Conservation (phyloP, 371 early-diverging fungal species). For the Choanephora cucurbitarum region DNA sequence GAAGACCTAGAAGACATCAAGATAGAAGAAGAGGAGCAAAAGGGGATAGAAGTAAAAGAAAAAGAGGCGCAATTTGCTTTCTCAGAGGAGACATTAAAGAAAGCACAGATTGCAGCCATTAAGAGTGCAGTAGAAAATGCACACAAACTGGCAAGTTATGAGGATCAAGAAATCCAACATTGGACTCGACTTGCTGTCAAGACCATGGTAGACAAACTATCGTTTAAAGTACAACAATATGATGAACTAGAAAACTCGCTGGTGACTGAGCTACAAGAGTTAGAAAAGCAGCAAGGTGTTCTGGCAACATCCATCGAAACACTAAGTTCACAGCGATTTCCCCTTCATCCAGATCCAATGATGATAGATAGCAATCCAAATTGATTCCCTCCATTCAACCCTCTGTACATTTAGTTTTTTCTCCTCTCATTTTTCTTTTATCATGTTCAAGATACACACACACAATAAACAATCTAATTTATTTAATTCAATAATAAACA, state of each 20-base stretch:
- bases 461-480: too few relatives aligned
- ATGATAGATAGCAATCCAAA: neutral
- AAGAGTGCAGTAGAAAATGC: slow-evolving; percentile 66
- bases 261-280: slow-evolving; percentile 79
- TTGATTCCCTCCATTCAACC: too few relatives aligned
- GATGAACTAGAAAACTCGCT: slow-evolving; percentile 85
- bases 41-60: neutral
- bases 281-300: slow-evolving; percentile 74
- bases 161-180: slow-evolving; percentile 81
- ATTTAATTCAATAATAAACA: too few relatives aligned
- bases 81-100: slow-evolving; percentile 43
- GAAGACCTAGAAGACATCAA: too few relatives aligned
- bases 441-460: too few relatives aligned
- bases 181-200: slow-evolving; percentile 81
- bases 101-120: slow-evolving; percentile 57
- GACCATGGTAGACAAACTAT: slow-evolving; percentile 80
- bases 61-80: slow-evolving; percentile 14
- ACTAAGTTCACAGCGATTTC: slow-evolving; percentile 10
- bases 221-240: slow-evolving; percentile 88
- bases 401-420: too few relatives aligned
- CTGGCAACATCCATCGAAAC: slow-evolving; percentile 40
- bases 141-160: slow-evolving; percentile 65
- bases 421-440: too few relatives aligned
- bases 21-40: neutral
- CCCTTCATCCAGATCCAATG: neutral